phyloP scores from a whole-genome alignment of 2,329 filamentous ascomycete genomes.

The Pseudocercospora macadamiae region DNA sequence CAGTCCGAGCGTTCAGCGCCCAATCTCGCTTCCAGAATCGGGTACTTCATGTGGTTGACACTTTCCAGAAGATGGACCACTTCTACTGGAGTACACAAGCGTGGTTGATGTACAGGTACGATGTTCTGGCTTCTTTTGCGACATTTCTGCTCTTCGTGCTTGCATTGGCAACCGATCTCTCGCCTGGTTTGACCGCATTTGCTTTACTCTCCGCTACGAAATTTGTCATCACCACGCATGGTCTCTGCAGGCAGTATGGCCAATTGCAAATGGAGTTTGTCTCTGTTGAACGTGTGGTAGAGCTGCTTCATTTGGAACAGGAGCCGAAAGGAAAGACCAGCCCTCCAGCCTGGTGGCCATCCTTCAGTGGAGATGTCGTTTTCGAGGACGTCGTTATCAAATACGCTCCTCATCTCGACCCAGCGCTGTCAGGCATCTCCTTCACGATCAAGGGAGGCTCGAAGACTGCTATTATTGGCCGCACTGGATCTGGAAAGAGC shows the following conservation, averaged over 20 bases:
- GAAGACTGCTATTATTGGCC: conserved; percentile 76
- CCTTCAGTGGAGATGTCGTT: conserved; percentile 68
- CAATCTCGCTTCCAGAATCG: conserved; percentile 78
- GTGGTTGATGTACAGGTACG: conserved; percentile 82
- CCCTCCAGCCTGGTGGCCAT: conserved; percentile 78
- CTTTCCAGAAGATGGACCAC: conserved; percentile 93
- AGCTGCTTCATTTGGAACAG: conserved; percentile 76
- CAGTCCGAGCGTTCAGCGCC: conserved; percentile 80
- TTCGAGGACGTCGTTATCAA: conserved; percentile 78
- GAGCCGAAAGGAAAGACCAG: conserved; percentile 68
- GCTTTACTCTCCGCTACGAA: conserved; percentile 72
- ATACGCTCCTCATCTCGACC: conserved; percentile 77
- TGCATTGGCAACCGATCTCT: conserved; percentile 73
- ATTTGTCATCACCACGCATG: conserved; percentile 71
- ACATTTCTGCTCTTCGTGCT: conserved; percentile 74
- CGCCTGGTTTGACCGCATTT: conserved; percentile 80
- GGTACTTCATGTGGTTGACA: conserved; percentile 79
- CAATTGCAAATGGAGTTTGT: conserved; percentile 91
- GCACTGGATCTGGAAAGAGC: conserved; percentile 82
- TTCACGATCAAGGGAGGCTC: conserved; percentile 78
- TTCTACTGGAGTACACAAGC: conserved; percentile 88
- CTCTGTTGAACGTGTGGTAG: conserved; percentile 82
- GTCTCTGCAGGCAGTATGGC: conserved; percentile 77
- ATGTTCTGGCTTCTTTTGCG: conserved; percentile 69
- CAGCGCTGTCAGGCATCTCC: conserved; percentile 68